Evolutionary conservation across 2,329 filamentous ascomycete genomes (phyloP).

Genomic region (Plenodomus lindquistii): DNA sequence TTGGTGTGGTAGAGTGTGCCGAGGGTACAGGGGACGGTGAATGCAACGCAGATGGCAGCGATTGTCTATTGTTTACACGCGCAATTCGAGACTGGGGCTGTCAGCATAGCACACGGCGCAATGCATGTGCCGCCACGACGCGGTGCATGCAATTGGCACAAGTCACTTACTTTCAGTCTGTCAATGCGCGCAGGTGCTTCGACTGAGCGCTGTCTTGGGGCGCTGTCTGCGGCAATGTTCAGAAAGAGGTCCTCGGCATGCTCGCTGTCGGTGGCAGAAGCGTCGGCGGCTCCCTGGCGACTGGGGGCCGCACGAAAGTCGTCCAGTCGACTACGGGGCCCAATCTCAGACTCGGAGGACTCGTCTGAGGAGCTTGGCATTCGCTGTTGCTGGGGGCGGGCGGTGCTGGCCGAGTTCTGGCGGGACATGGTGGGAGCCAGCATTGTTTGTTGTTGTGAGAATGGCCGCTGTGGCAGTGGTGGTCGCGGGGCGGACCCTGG

Average conservation of each 20-base stretch:
- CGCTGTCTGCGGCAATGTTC: slow-evolving; percentile 46
- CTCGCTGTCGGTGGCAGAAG: slow-evolving; percentile 27
- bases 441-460: slow-evolving; percentile 13
- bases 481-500: slow-evolving; percentile 13
- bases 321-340: slow-evolving; percentile 29
- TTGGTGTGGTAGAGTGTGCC: slow-evolving; percentile 28
- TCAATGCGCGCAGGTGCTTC: slow-evolving; percentile 36
- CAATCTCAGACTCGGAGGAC: slow-evolving; percentile 37
- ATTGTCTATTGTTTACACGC: slow-evolving; percentile 40
- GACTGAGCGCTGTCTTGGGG: slow-evolving; percentile 27
- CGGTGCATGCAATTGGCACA: neutral
- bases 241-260: slow-evolving; percentile 48
- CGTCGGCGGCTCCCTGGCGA: slow-evolving; percentile 18
- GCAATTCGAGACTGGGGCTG: slow-evolving; percentile 42
- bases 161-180: slow-evolving; percentile 35
- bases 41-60: slow-evolving; percentile 35
- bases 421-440: slow-evolving; percentile 18
- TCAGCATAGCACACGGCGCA: slow-evolving; percentile 12
- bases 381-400: slow-evolving; percentile 20
- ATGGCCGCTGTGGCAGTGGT: slow-evolving; percentile 5
- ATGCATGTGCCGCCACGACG: neutral
- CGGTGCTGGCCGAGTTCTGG: slow-evolving; percentile 23
- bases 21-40: slow-evolving; percentile 32
- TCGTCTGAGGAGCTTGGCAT: slow-evolving; percentile 38
- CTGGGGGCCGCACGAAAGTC: slow-evolving; percentile 21